These are phyloP conservation scores for Pichia sp. DNA, from an alignment of 1,139 yeast species.

Conservation along the genomic window DNA sequence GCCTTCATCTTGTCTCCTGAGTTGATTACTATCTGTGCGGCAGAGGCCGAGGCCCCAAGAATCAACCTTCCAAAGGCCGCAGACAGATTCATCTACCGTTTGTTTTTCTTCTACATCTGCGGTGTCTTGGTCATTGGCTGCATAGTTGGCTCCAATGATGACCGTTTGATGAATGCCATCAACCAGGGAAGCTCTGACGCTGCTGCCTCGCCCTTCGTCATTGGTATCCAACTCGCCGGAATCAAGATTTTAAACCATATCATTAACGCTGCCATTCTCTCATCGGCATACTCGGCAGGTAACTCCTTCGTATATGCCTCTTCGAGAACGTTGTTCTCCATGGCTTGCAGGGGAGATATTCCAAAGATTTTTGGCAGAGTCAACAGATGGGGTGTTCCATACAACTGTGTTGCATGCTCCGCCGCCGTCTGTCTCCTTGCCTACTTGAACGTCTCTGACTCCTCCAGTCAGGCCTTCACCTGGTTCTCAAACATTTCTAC, in stretches of 20 bases:
- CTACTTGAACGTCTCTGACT: conserved; percentile 31
- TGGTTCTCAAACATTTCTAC: conserved; percentile 44
- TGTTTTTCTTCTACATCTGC: conserved; percentile 44
- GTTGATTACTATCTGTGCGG: conserved; percentile 37
- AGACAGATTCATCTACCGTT: conserved; percentile 43
- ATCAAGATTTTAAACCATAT: conserved; percentile 36
- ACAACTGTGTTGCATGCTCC: conserved; percentile 35
- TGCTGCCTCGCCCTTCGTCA: conserved; percentile 48
- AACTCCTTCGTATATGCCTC: conserved; percentile 39
- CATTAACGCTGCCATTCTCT: conserved; percentile 39
- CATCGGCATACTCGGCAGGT: conserved; percentile 42
- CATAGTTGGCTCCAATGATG: conserved; percentile 21
- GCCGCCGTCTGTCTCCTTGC: conserved; percentile 39
- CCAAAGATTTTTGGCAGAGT: conserved; percentile 43
- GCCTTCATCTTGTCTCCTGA: conserved; percentile 49
- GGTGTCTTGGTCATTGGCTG: conserved; percentile 45
- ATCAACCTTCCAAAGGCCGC: conserved; percentile 45
- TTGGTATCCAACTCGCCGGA: conserved; percentile 42
- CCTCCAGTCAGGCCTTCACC: conserved; percentile 35
- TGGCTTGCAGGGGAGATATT: conserved; percentile 44
- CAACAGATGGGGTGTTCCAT: conserved; percentile 43
- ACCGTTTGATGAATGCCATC: conserved; percentile 20
- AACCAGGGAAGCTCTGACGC: conserved; percentile 30
- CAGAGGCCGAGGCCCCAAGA: conserved; percentile 45
- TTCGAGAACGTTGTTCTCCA: conserved; percentile 38